A percentile compares a stretch with the other conserved stretches of the same genome.
These are phyloP conservation scores for Clarireedia monteithiana DNA, from an alignment of 2,329 filamentous ascomycete genomes.

Conservation along the genomic window DNA sequence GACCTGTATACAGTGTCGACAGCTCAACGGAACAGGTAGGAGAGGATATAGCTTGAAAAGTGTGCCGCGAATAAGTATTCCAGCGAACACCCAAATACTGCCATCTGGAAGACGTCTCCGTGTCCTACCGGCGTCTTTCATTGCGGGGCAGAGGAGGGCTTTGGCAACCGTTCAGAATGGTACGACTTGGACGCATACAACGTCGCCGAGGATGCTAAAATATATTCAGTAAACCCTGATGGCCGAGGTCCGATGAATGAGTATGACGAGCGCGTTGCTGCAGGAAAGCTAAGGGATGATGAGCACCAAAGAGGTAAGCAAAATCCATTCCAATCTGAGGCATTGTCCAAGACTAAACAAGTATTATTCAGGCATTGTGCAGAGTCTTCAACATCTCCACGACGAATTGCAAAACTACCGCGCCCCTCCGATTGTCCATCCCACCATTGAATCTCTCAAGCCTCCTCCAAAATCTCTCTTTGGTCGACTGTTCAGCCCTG, in stretches of 20 bases:
- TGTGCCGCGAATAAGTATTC: not conserved
- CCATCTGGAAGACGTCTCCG: not conserved
- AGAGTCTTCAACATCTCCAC: constrained; percentile 82
- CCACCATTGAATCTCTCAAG: constrained; percentile 63
- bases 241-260: constrained; percentile 68
- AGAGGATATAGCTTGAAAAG: not conserved
- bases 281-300: constrained; percentile 73
- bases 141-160: constrained; percentile 25
- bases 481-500: constrained; percentile 52
- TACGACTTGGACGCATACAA: constrained; percentile 4
- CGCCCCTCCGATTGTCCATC: constrained; percentile 67
- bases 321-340: not conserved
- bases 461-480: constrained; percentile 46
- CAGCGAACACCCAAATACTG: not conserved
- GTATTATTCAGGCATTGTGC: constrained; percentile 62
- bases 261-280: constrained; percentile 74
- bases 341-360: constrained; percentile 11
- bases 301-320: constrained; percentile 75
- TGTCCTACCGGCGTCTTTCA: constrained; percentile 21
- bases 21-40: not conserved
- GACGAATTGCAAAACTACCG: constrained; percentile 69
- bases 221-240: constrained; percentile 20
- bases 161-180: constrained; percentile 26
- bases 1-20: not conserved
- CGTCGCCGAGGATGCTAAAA: not conserved